These are phyloP conservation scores for Fusarium decemcellulare DNA, from an alignment of 2,329 filamentous ascomycete species.

Conservation along the genomic window DNA sequence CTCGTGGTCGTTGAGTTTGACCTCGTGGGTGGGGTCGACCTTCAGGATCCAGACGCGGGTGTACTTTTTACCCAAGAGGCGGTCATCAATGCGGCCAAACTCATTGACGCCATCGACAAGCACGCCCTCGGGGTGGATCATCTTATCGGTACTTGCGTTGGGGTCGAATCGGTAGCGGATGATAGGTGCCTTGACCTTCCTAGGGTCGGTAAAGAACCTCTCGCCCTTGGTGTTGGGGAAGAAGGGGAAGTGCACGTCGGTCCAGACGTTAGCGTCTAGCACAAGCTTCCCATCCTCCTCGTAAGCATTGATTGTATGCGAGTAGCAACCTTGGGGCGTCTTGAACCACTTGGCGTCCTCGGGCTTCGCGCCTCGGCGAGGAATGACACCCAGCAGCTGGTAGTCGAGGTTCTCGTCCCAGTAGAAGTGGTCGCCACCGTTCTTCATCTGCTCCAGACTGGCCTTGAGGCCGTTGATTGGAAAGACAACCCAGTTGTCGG, in stretches of 20 bases:
- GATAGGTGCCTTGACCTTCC: slow-evolving; percentile 10
- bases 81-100: slow-evolving; percentile 14
- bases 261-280: slow-evolving; percentile 13
- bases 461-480: slow-evolving; percentile 7
- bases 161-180: slow-evolving; percentile 9
- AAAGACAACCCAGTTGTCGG: slow-evolving; percentile 16
- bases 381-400: slow-evolving; percentile 17
- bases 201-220: slow-evolving; percentile 14
- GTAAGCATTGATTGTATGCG: slow-evolving; percentile 12
- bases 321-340: slow-evolving; percentile 17
- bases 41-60: slow-evolving; percentile 14
- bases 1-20: slow-evolving; percentile 14
- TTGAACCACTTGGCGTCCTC: slow-evolving; percentile 23
- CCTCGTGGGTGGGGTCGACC: slow-evolving; percentile 1
- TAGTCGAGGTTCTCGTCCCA: slow-evolving; percentile 20
- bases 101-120: slow-evolving; percentile 6
- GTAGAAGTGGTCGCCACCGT: slow-evolving; percentile 20
- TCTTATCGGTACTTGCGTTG: slow-evolving; percentile 1
- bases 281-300: slow-evolving; percentile 12
- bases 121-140: slow-evolving; percentile 8
- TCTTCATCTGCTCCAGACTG: slow-evolving; percentile 20
- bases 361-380: slow-evolving; percentile 20
- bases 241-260: slow-evolving; percentile 11
- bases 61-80: slow-evolving; percentile 13
- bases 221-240: slow-evolving; percentile 15